A percentile compares a stretch with the other conserved stretches of the same genome.
phyloP scores from a whole-genome alignment of 164 flowering plant species.

The Vitis vinifera region DNA sequence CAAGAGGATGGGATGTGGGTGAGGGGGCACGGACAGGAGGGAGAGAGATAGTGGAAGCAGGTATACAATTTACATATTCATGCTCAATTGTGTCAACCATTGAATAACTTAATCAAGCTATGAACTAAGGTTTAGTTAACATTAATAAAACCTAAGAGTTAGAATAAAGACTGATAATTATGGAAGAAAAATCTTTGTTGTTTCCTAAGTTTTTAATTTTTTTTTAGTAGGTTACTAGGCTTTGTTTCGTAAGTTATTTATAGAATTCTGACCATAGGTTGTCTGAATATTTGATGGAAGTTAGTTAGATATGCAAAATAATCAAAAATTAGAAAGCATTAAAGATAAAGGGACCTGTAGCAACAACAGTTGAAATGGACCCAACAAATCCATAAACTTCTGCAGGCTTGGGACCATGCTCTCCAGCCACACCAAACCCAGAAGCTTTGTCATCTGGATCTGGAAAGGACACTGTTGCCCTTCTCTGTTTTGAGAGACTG shows the following conservation, averaged over 20 bases:
- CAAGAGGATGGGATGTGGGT: too few species aligned
- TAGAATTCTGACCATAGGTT: too few species aligned
- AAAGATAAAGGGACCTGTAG: conserved; percentile 53
- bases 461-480: conserved; percentile 39
- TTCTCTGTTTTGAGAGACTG: conserved; percentile 62
- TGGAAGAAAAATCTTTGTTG: too few species aligned
- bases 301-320: neutral
- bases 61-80: too few species aligned
- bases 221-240: too few species aligned
- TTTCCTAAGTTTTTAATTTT: too few species aligned
- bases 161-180: too few species aligned
- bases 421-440: conserved; percentile 55
- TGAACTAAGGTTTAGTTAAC: neutral
- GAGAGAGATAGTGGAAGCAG: too few species aligned
- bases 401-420: conserved; percentile 73
- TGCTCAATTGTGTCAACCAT: too few species aligned
- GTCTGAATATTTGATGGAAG: too few species aligned
- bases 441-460: conserved; percentile 51
- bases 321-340: neutral
- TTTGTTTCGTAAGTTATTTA: too few species aligned
- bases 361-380: conserved; percentile 72
- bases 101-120: neutral
- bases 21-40: too few species aligned
- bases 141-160: neutral
- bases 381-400: conserved; percentile 97